Base-by-base conservation (phyloP, 2,329 filamentous ascomycete species). In the Cordyceps tenuipes region DNA sequence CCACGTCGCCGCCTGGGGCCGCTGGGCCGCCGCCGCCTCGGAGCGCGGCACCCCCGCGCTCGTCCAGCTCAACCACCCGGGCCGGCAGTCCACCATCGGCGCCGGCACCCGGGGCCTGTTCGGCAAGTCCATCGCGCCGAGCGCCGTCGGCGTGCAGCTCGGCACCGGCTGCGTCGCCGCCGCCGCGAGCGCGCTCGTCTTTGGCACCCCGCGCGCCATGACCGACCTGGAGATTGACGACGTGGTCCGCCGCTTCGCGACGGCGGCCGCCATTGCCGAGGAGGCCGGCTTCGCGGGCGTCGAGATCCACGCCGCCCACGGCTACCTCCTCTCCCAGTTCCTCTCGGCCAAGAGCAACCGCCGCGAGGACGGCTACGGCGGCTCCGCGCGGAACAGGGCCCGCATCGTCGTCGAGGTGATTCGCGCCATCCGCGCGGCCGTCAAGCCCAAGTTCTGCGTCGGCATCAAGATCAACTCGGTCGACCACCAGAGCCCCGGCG, bases 141-240 rank as follows among this genome's bases (percentile, higher is more conserved):
- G n/a, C n/a, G n/a, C n/a, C n/a, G n/a, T n/a, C n/a, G n/a, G n/a
- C n/a, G n/a, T n/a, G n/a, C n/a, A n/a, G n/a, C n/a, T n/a, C 8
- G 78, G 78, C 0, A 41, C 68, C 0, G 71, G 74, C 0, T 15
- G 74, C 3, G 3, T 79, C 2, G 68, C 75, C 0, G 64, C 63
- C 19, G 21, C 75, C 2, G 39, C 72, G 0, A 68, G 67, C 3
- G 57, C 58, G 0, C n/a, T 81, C 0, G 46, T 77, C 0, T 81
- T 82, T 57, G 79, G 82, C 2, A 79, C 76, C 1, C 84, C 85
- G 0, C 76, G 78, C 49, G 84, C 78, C 56, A 83, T 88, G 80
- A 80, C 74, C 0, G 31, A 69, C 0, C 67, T 68, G 0, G 84
- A 88, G 44, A 84, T 87, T 48, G 72, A 79, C 19, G 71, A 74